These are phyloP conservation scores for Cucurbita maxima DNA, from an alignment of 306 rosid species.

Conservation along the genomic window DNA sequence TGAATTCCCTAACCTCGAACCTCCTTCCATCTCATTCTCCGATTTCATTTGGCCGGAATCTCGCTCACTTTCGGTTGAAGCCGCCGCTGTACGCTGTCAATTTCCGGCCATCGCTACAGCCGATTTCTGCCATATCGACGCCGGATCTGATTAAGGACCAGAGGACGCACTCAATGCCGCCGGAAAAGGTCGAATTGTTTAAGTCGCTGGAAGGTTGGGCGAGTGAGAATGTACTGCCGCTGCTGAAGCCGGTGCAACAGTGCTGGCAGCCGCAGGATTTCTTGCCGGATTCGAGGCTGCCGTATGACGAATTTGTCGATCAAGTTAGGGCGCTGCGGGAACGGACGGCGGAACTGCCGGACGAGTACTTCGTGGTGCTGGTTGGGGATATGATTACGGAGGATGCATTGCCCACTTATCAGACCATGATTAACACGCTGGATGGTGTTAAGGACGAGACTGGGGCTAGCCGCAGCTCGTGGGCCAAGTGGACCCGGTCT, in stretches of 20 bases:
- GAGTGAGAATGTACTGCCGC: constrained; percentile 20
- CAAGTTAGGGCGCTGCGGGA: constrained; percentile 39
- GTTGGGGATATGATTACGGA: constrained; percentile 67
- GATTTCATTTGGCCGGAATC: background rate
- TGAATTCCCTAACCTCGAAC: constrained; percentile 13
- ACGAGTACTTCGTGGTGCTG: constrained; percentile 57
- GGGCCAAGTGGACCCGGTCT: constrained; percentile 72
- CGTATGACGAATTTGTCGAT: constrained; percentile 24
- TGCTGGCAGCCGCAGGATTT: constrained; percentile 59
- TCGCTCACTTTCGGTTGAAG: background rate
- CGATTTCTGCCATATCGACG: constrained; percentile 2
- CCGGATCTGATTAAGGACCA: background rate
- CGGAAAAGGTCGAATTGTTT: constrained; percentile 34
- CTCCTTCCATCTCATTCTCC: constrained; percentile 2
- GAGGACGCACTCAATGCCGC: constrained; percentile 32
- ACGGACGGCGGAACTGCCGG: constrained; percentile 48
- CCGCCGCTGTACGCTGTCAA: background rate
- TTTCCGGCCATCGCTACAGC: background rate
- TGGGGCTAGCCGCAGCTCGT: constrained; percentile 44
- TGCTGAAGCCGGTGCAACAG: constrained; percentile 47
- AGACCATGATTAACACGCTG: constrained; percentile 46
- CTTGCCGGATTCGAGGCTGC: constrained; percentile 36
- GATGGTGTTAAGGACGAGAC: constrained; percentile 54
- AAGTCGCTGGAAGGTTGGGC: constrained; percentile 57
- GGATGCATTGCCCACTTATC: constrained; percentile 80